Evolutionary conservation across 345 rosid species (phyloP).

Genomic region (Anastatica hierochuntica): DNA sequence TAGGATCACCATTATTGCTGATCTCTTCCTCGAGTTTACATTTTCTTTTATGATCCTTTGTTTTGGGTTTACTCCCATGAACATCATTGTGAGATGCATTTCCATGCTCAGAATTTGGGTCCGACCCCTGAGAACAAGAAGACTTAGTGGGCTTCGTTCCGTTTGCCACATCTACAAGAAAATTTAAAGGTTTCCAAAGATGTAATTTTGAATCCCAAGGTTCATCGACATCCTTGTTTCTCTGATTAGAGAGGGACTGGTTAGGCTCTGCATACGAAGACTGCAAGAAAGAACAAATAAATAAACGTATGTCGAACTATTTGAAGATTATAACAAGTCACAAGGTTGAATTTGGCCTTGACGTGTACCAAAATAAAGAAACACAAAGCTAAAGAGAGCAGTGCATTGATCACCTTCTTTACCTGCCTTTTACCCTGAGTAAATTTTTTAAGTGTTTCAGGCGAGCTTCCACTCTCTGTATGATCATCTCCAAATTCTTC

Average conservation of each 20-base stretch:
- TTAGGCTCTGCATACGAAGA: constrained; percentile 49
- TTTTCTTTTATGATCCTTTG: constrained; percentile 39
- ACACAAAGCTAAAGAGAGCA: constrained; percentile 12
- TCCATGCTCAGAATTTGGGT: constrained; percentile 31
- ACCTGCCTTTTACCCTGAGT: constrained; percentile 64
- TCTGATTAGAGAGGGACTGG: constrained; percentile 25
- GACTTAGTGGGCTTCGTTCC: constrained; percentile 66
- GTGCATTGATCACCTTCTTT: constrained; percentile 21
- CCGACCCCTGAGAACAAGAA: constrained; percentile 45
- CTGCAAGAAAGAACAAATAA: constrained; percentile 4
- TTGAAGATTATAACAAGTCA: not conserved
- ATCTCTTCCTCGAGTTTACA: constrained; percentile 41
- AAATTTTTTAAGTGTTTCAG: constrained; percentile 44
- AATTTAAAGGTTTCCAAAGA: constrained; percentile 79
- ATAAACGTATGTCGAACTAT: not conserved
- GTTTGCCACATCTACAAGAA: constrained; percentile 91
- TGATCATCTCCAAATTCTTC: constrained; percentile 46
- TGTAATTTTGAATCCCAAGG: constrained; percentile 57
- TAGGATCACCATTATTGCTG: constrained; percentile 35
- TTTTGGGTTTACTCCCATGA: constrained; percentile 36
- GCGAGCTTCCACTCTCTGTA: constrained; percentile 52
- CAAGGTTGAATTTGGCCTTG: not conserved
- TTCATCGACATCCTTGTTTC: constrained; percentile 35
- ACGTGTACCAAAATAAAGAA: constrained; percentile 5
- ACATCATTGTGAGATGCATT: constrained; percentile 30